Evolutionary conservation across 2,329 filamentous ascomycete genomes (phyloP).

Genomic region (Cytospora leucostoma): DNA sequence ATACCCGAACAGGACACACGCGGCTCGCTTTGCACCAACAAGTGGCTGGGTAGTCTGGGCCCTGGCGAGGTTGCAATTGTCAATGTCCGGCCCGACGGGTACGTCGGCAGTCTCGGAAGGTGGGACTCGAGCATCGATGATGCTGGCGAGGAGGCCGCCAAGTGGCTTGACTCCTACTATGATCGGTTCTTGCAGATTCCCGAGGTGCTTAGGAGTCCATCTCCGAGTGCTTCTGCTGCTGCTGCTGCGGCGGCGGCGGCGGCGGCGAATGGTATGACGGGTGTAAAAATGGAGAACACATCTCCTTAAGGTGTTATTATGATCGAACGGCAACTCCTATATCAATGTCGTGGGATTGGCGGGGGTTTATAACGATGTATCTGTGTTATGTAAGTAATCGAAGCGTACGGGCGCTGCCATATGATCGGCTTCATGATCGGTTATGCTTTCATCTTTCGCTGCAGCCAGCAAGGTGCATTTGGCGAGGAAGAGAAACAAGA

Average conservation of each 20-base stretch:
- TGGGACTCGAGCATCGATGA: conserved; percentile 55
- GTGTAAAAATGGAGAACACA: conserved; percentile 14
- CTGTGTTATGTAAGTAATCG: background rate
- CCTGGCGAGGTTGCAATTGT: conserved; percentile 62
- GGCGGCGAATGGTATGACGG: conserved; percentile 3
- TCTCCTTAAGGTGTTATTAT: background rate
- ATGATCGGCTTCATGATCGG: background rate
- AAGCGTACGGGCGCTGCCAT: background rate
- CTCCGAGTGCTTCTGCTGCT: conserved; percentile 24
- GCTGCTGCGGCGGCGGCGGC: background rate
- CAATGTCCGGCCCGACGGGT: conserved; percentile 73
- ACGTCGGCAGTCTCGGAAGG: conserved; percentile 64
- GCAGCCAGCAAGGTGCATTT: background rate
- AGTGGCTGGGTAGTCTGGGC: conserved; percentile 65
- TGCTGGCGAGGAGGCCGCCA: conserved; percentile 53
- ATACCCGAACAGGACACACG: conserved; percentile 57
- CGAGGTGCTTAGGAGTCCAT: conserved; percentile 20
- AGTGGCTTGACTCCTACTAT: conserved; percentile 58
- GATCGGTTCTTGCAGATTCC: conserved; percentile 56
- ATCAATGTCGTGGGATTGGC: background rate
- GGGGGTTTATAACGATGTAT: background rate
- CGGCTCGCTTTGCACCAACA: conserved; percentile 60
- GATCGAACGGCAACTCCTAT: background rate
- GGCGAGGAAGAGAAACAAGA: conserved; percentile 2
- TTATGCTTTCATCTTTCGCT: background rate